Base-by-base conservation (phyloP, 306 rosid genomes). In the Abrus precatorius region DNA sequence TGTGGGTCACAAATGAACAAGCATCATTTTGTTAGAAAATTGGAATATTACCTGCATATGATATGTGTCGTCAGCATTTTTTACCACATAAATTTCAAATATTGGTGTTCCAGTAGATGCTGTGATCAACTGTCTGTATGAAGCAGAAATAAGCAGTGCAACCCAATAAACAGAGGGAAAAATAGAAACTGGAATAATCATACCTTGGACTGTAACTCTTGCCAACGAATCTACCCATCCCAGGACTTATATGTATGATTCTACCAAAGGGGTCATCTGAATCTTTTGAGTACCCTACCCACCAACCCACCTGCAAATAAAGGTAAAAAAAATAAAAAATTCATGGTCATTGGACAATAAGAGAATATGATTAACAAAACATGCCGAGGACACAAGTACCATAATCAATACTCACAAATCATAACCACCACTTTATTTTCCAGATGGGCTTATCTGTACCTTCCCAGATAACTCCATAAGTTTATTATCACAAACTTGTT, bases 231-330 rank as follows among this genome's bases (percentile, higher is more conserved):
- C 90, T 90, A 33, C 99, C 99, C 89, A 96, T 87, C 28, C 91
- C 89, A 34, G 99, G 99, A 84, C 93, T 92, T 53, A 96, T 77
- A n/a, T 80, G 97, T 72, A 96, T 80, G 59, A 96, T 75, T 84
- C 97, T 87, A 60, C 98, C 99, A 82, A 92, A 93, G 33, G 99
- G 99, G 76, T 93, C 90, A n/a, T 88, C 97, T 38, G 95, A 86
- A 70, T 86, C 91, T 87, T 92, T 89, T 38, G 99, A 89, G 91
- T 85, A 93, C 75, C 99, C 99, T 27, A 93, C 98, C 98, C 98
- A 96, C 98, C 99, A 96, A 63, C 99, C 99, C 52, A 96, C 97
- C 99, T 96, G 92, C 80, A 85, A 50, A 75, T 71, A 41, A 65
- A 45, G 57, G 63, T 69, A 20, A 84, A 49, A 84, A 20, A 20